phyloP scores from a whole-genome alignment of 108 stramenopile genomes.

The Bacterosira constricta region DNA sequence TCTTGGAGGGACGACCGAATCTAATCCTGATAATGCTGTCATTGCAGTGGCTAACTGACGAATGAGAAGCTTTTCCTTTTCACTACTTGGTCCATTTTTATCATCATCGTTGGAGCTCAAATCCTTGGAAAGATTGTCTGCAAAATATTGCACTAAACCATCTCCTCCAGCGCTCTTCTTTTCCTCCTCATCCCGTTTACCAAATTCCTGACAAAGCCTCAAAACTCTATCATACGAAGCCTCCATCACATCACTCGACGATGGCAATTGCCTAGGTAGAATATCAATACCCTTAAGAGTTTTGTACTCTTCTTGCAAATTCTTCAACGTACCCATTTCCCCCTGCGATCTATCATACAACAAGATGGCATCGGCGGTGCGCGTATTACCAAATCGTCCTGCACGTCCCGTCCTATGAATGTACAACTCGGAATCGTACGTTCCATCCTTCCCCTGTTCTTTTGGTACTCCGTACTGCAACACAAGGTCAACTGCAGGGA shows the following conservation, averaged over 20 bases:
- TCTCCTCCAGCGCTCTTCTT: neutral
- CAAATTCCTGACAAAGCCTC: conserved; percentile 20
- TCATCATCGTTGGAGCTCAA: conserved; percentile 6
- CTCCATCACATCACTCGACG: conserved; percentile 51
- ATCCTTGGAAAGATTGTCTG: conserved; percentile 17
- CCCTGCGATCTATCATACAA: conserved; percentile 45
- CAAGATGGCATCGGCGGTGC: conserved; percentile 45
- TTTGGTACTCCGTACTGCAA: conserved; percentile 50
- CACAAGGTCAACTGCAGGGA: conserved; percentile 48
- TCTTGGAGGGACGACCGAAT: conserved; percentile 41
- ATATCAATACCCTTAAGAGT: conserved; percentile 32
- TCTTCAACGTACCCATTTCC: conserved; percentile 36
- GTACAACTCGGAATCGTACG: conserved; percentile 52
- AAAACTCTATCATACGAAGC: conserved; percentile 49
- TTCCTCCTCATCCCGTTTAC: neutral
- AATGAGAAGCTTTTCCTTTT: conserved; percentile 21
- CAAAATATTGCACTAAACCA: conserved; percentile 39
- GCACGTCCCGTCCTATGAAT: conserved; percentile 59
- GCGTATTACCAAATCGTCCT: conserved; percentile 47
- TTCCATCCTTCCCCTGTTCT: conserved; percentile 55
- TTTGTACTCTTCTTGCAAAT: conserved; percentile 35
- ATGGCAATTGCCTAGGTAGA: conserved; percentile 44
- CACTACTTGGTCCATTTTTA: conserved; percentile 1
- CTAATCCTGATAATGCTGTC: conserved; percentile 50
- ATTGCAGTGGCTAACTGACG: conserved; percentile 51